These are phyloP conservation scores for Kodamaea hsintzibuensis DNA, from an alignment of 805 yeast species.

Conservation along the genomic window DNA sequence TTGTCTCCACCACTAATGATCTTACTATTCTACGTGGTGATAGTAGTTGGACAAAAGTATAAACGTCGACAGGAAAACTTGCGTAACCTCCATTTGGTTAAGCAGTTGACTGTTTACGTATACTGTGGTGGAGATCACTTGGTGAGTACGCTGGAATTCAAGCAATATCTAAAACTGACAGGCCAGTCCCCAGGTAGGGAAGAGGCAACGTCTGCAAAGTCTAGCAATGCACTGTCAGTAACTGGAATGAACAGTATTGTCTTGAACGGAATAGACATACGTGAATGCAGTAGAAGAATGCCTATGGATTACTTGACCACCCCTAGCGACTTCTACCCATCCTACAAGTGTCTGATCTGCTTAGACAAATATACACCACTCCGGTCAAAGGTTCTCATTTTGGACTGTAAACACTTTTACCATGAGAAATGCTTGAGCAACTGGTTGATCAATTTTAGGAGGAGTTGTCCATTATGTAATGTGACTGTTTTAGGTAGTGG, in stretches of 20 bases:
- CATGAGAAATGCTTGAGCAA: constrained; percentile 59
- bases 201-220: constrained; percentile 14
- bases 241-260: constrained; percentile 9
- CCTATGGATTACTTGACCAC: constrained; percentile 22
- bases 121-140: constrained; percentile 31
- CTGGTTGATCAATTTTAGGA: constrained; percentile 57
- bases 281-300: constrained; percentile 10
- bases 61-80: constrained; percentile 27
- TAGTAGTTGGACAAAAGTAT: constrained; percentile 30
- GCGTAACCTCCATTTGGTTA: constrained; percentile 34
- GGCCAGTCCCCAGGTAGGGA: constrained; percentile 19
- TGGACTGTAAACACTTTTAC: constrained; percentile 63
- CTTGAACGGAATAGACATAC: constrained; percentile 25
- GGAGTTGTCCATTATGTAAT: constrained; percentile 63
- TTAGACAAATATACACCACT: constrained; percentile 53
- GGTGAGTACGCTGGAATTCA: constrained; percentile 25
- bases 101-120: constrained; percentile 38
- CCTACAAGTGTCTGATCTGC: constrained; percentile 62
- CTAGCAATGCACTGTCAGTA: constrained; percentile 10
- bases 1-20: constrained; percentile 44
- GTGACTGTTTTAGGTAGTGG: constrained; percentile 1
- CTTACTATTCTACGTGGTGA: constrained; percentile 31
- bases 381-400: constrained; percentile 47
- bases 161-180: constrained; percentile 33
- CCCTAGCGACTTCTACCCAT: constrained; percentile 37